Evolutionary conservation across 192 early-diverging fungal species (phyloP), one percentile per base, ranked within the genome.

Genomic region (Gaertneriomyces sp.): DNA sequence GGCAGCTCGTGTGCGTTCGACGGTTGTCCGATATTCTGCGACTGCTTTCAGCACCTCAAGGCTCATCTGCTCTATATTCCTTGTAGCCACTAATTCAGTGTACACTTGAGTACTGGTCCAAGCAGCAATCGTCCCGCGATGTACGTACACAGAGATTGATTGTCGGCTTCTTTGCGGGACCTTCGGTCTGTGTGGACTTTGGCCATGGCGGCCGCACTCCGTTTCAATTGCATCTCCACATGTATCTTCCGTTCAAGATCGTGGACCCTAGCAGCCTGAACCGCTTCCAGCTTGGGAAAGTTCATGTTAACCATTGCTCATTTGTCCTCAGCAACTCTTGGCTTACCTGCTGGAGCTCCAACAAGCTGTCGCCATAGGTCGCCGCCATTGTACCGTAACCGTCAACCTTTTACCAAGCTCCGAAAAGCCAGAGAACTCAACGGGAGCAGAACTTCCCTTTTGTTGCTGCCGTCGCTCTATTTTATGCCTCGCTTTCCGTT

Each of bases 151-250:
- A 20, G 59, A 45, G 52, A 44, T 51, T 68, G 66, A 6, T 25
- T 11, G 8, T 68, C 66, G 6, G 66, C 66, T 6, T 49, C 49
- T 14, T 51, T 16, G 0, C 58, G 16, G 6, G 66, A 19, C 46
- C 47, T 60, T 42, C 56, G 58, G 49, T 68, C 66, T 7, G 66
- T 60, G 14, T 68, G 66, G 17, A 47, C 58, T 39, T 68, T 60
- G n/a, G 66, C 41, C 17, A 68, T 68, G 10, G 56, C 46, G 10
- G 11, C 45, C 5, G 66, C 66, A 42, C 43, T 47, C 20, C 17
- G 42, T 43, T 53, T 57, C 45, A 68, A 49, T 42, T 60, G 56
- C 38, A 60, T n/a, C 49, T 68, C 66, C 7, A 68, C 17, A 25
- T 43, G 42, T 39, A 68, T 46, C 25, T 68, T 68, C 12, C 41